Percentiles rank a stretch among this genome's conserved stretches.
Evolutionary conservation across 805 yeast genomes (phyloP).

Genomic region (Ogataea populi-albae): DNA sequence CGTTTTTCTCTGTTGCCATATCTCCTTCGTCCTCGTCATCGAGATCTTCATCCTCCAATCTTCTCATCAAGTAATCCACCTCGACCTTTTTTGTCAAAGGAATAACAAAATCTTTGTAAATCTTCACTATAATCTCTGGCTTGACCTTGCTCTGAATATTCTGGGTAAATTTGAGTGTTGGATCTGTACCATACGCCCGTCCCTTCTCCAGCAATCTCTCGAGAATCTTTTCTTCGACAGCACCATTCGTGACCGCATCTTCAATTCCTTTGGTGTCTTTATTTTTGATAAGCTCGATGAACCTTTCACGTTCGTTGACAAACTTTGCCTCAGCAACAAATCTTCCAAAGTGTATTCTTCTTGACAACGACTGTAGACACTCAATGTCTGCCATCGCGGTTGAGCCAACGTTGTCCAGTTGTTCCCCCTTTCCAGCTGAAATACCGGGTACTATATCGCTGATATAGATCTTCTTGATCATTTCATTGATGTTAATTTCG

Average conservation of each 20-base stretch:
- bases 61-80: constrained; percentile 80
- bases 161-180: constrained; percentile 69
- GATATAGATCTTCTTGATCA: constrained; percentile 67
- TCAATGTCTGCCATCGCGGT: constrained; percentile 84
- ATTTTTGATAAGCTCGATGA: constrained; percentile 59
- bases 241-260: constrained; percentile 78
- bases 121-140: constrained; percentile 76
- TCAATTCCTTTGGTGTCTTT: constrained; percentile 72
- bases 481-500: constrained; percentile 71
- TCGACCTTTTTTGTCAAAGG: constrained; percentile 96
- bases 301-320: constrained; percentile 59
- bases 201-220: constrained; percentile 79
- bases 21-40: constrained; percentile 30
- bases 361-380: constrained; percentile 78
- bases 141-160: constrained; percentile 69
- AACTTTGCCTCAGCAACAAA: constrained; percentile 97
- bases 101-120: constrained; percentile 84
- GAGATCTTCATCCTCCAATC: constrained; percentile 57
- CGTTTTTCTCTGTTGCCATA: constrained; percentile 15
- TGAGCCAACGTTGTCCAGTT: constrained; percentile 82
- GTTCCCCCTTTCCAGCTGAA: constrained; percentile 66
- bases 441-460: constrained; percentile 72
- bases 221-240: constrained; percentile 81
- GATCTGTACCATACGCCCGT: constrained; percentile 83
- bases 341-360: constrained; percentile 95